Percentiles rank a stretch among this genome's conserved stretches.
Evolutionary conservation across 148 eudicot genomes (phyloP).

Genomic region (Silene conica): DNA sequence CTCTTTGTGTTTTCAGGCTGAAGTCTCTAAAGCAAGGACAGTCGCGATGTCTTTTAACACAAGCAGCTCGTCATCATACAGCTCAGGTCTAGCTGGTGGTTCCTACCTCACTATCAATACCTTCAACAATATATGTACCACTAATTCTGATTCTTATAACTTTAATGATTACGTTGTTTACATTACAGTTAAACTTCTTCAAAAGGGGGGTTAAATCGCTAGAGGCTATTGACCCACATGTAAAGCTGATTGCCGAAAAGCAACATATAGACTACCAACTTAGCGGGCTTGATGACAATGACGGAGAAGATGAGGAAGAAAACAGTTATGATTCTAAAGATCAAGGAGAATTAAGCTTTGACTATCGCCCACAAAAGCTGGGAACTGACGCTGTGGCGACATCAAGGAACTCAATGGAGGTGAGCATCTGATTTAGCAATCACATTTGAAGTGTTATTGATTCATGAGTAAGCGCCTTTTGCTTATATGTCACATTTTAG

Average conservation of each 20-base stretch:
- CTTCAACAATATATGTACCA: neutral
- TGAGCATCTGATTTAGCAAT: conserved; percentile 26
- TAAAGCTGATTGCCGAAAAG: conserved; percentile 64
- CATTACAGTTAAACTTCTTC: conserved; percentile 76
- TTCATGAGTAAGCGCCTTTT: neutral
- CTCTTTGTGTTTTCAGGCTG: conserved; percentile 77
- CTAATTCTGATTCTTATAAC: neutral
- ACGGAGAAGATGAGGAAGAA: conserved; percentile 49
- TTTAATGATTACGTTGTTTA: conserved; percentile 12
- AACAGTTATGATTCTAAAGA: conserved; percentile 53
- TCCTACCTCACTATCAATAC: conserved; percentile 1
- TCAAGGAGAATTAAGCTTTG: conserved; percentile 71
- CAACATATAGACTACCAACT: conserved; percentile 84
- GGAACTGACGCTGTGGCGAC: conserved; percentile 49
- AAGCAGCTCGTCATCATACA: conserved; percentile 97
- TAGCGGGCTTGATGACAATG: conserved; percentile 57
- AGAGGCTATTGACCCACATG: conserved; percentile 67
- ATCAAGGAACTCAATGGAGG: conserved; percentile 87
- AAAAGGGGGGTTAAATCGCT: conserved; percentile 82
- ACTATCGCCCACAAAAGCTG: conserved; percentile 52
- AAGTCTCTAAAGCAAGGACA: conserved; percentile 97
- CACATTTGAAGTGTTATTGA: neutral
- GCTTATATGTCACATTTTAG: conserved; percentile 9
- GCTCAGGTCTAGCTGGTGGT: conserved; percentile 68
- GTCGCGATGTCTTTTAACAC: conserved; percentile 83